Evolutionary conservation across 768 basidiomycete species (phyloP).

Genomic region (Pisolithus microcarpus): DNA sequence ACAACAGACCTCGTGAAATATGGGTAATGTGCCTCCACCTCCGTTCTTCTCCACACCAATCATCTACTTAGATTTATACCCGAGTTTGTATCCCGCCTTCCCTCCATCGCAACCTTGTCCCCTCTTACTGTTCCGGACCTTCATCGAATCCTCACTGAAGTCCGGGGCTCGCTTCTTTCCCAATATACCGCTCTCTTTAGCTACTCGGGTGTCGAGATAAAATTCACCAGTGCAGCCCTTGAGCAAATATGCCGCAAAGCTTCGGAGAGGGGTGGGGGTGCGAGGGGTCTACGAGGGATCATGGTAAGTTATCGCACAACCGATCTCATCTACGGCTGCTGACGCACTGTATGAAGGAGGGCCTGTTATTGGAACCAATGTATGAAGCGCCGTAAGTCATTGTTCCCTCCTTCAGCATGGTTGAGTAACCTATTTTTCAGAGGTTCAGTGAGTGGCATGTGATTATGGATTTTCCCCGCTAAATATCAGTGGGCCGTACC

Average conservation of each 20-base stretch:
- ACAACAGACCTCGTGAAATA: slow-evolving; percentile 72
- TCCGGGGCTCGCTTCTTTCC: slow-evolving; percentile 83
- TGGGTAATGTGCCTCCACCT: slow-evolving; percentile 40
- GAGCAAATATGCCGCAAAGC: slow-evolving; percentile 79
- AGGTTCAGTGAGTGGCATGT: slow-evolving; percentile 50
- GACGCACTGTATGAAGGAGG: slow-evolving; percentile 46
- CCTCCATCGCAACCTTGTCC: slow-evolving; percentile 78
- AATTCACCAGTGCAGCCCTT: slow-evolving; percentile 76
- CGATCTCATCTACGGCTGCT: neutral
- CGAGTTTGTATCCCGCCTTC: slow-evolving; percentile 91
- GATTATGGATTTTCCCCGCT: neutral
- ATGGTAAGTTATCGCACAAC: slow-evolving; percentile 45
- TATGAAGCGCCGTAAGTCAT: slow-evolving; percentile 79
- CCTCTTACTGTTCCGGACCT: slow-evolving; percentile 78
- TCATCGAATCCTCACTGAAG: slow-evolving; percentile 85
- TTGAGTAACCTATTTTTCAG: slow-evolving; percentile 25
- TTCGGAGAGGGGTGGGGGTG: slow-evolving; percentile 78
- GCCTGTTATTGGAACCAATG: slow-evolving; percentile 81
- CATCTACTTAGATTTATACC: slow-evolving; percentile 67
- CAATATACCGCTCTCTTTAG: slow-evolving; percentile 84
- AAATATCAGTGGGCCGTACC: slow-evolving; percentile 6
- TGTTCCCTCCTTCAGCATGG: slow-evolving; percentile 2
- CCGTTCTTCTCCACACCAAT: neutral
- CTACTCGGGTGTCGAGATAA: slow-evolving; percentile 78
- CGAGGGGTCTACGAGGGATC: slow-evolving; percentile 82